Percentiles rank a stretch among this genome's conserved stretches.
phyloP scores from a whole-genome alignment of 2,329 filamentous ascomycete species.

The Fusarium tupiense region DNA sequence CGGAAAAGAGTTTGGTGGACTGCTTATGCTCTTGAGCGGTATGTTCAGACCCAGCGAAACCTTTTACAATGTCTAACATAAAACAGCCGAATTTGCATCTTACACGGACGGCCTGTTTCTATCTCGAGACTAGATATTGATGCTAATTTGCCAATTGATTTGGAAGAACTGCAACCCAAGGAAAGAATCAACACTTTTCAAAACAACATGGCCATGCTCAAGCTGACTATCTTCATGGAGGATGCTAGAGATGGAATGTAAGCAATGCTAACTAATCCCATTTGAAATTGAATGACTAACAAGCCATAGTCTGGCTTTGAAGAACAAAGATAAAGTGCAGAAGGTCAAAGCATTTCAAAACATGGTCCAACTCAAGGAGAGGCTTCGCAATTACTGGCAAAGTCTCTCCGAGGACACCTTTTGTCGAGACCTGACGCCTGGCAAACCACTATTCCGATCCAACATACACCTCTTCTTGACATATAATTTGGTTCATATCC shows the following conservation, averaged over 20 bases:
- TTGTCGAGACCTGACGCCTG: slow-evolving; percentile 32
- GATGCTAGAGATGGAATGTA: slow-evolving; percentile 33
- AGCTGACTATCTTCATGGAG: slow-evolving; percentile 36
- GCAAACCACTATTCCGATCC: slow-evolving; percentile 32
- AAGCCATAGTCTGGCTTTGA: slow-evolving; percentile 7
- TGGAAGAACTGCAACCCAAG: slow-evolving; percentile 19
- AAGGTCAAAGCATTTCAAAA: not conserved
- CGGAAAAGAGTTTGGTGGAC: slow-evolving; percentile 41
- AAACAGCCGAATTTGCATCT: slow-evolving; percentile 27
- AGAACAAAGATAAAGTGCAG: slow-evolving; percentile 6
- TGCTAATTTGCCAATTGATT: slow-evolving; percentile 13
- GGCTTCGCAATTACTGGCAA: slow-evolving; percentile 21
- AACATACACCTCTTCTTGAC: slow-evolving; percentile 36
- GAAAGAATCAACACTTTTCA: slow-evolving; percentile 33
- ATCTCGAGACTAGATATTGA: slow-evolving; percentile 23
- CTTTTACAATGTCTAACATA: not conserved
- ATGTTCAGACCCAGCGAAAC: not conserved
- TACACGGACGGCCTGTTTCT: slow-evolving; percentile 35
- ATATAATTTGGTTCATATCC: slow-evolving; percentile 30
- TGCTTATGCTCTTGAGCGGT: slow-evolving; percentile 35
- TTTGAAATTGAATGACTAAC: not conserved
- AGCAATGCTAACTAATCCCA: not conserved
- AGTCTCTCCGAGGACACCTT: slow-evolving; percentile 25
- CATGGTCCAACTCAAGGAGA: slow-evolving; percentile 12
- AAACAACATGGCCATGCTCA: slow-evolving; percentile 26